A percentile compares a stretch with the other conserved stretches of the same genome.
phyloP scores from a whole-genome alignment of 2,329 filamentous ascomycete species.

The Aureobasidium namibiae region DNA sequence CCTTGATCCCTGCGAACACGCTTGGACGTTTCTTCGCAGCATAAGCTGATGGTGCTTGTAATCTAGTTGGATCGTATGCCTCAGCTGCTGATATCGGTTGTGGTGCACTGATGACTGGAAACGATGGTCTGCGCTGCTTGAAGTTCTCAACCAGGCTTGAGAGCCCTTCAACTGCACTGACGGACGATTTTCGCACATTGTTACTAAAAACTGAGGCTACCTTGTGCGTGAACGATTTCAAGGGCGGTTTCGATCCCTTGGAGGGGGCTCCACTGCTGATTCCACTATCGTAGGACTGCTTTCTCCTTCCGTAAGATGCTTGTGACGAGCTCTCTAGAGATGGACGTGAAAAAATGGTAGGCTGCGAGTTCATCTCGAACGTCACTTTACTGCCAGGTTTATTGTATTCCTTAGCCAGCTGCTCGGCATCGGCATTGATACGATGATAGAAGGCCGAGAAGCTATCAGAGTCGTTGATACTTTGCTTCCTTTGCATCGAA shows the following conservation, averaged over 20 bases:
- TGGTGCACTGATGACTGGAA: slow-evolving; percentile 4
- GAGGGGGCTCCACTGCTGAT: not conserved
- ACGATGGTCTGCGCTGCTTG: not conserved
- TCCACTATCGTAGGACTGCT: not conserved
- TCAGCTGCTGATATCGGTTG: not conserved
- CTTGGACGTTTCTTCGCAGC: not conserved
- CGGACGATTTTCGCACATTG: not conserved
- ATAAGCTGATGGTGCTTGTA: not conserved
- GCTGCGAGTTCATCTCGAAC: not conserved
- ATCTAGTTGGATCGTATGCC: not conserved
- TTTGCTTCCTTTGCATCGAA: not conserved
- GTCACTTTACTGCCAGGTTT: not conserved
- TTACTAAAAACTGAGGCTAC: not conserved
- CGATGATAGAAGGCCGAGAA: slow-evolving; percentile 7
- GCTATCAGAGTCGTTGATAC: slow-evolving; percentile 1
- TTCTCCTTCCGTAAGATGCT: not conserved
- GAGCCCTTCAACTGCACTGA: not conserved
- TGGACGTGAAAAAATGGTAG: not conserved
- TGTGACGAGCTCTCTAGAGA: not conserved
- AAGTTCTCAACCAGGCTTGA: not conserved
- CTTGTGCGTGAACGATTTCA: not conserved
- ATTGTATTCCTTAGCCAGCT: not conserved
- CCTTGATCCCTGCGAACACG: not conserved
- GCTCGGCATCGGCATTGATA: not conserved
- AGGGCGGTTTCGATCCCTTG: not conserved